Conservation (phyloP, 2,329 filamentous ascomycete genomes). For the Exophiala sideris region DNA sequence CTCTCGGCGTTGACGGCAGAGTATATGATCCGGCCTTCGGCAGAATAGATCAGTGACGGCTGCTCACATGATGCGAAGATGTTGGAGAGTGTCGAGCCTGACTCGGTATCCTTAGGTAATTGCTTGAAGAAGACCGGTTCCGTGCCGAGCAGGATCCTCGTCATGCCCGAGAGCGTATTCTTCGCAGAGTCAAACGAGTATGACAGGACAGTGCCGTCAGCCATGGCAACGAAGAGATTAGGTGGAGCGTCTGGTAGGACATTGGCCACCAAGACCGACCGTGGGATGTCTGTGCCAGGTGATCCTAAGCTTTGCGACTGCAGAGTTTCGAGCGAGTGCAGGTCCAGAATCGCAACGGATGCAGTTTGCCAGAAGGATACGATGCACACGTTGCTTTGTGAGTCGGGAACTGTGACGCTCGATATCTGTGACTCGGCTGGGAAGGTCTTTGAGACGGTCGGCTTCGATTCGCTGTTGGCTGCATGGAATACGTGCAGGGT, state of each 20-base stretch:
- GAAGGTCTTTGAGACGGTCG: conserved; percentile 60
- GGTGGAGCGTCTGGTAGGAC: conserved; percentile 65
- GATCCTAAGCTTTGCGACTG: conserved; percentile 61
- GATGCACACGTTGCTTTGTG: conserved; percentile 65
- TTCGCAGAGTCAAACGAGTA: conserved; percentile 66
- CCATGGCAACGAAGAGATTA: conserved; percentile 83
- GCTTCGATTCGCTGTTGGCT: conserved; percentile 50
- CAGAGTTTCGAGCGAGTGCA: conserved; percentile 63
- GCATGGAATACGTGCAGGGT: conserved; percentile 64
- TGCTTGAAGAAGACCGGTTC: conserved; percentile 78
- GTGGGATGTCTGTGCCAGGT: conserved; percentile 73
- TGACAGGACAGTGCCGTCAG: conserved; percentile 85
- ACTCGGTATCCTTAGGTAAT: conserved; percentile 55
- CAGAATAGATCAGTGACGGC: conserved; percentile 86
- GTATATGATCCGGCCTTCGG: conserved; percentile 83
- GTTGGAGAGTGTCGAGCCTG: conserved; percentile 62
- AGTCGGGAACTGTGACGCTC: conserved; percentile 71
- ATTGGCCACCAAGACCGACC: conserved; percentile 75
- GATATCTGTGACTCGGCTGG: conserved; percentile 72
- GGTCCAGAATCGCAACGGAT: conserved; percentile 68
- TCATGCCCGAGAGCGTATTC: conserved; percentile 67
- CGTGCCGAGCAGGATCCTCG: conserved; percentile 79
- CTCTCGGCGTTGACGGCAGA: conserved; percentile 90
- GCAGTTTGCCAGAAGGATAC: conserved; percentile 87
- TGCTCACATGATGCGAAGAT: conserved; percentile 94